Evolutionary conservation across 139 green algal species (phyloP), one percentile per base, ranked within the genome.

Genomic region (Chlamydomonas applanata): DNA sequence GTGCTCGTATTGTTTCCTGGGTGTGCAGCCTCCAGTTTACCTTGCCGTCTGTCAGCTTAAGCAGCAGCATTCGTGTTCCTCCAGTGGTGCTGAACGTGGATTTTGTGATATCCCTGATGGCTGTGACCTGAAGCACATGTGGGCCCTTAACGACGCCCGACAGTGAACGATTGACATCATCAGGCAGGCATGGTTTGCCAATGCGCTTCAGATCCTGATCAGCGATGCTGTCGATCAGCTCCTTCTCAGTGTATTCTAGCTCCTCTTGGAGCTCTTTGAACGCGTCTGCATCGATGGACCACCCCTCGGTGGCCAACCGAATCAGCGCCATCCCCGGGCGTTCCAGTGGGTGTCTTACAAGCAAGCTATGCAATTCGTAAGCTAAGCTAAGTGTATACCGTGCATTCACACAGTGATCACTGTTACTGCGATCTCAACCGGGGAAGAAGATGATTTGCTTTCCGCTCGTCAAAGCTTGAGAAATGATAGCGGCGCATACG

Each of bases 61-160:
- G 22, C 64, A 71, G 53, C 11, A 71, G 36, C 64, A 71, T 52
- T 32, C 64, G 36, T 52, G 64, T 1, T 59, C 34, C 36, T 2
- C 36, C 34, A 22, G 20, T 59, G 40, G 40, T 52, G 36, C 36
- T 60, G 5, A 36, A 57, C 36, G 36, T 40, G 64, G 36, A 69
- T 62, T 77, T 66, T 29, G 59, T 34, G 2, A 59, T 53, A 34
- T 71, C 64, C 7, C 40, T 32, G 36, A 71, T 59, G 35, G 64
- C 36, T 59, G 7, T 59, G 34, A 83, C 72, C 78, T 83, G 78
- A 46, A 87, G 78, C 44, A 87, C 82, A 3, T 78, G 13, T 0
- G 82, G 82, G 2, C 82, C 82, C 29, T 82, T 82, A 29, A 87
- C 52, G 5, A 36, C 61, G 24, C 69, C 68, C 36, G 29, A 70